Percentiles rank a stretch among this genome's conserved stretches.
These are phyloP conservation scores for Helicocarpus griseus DNA, from an alignment of 2,329 filamentous ascomycete species.

Conservation along the genomic window DNA sequence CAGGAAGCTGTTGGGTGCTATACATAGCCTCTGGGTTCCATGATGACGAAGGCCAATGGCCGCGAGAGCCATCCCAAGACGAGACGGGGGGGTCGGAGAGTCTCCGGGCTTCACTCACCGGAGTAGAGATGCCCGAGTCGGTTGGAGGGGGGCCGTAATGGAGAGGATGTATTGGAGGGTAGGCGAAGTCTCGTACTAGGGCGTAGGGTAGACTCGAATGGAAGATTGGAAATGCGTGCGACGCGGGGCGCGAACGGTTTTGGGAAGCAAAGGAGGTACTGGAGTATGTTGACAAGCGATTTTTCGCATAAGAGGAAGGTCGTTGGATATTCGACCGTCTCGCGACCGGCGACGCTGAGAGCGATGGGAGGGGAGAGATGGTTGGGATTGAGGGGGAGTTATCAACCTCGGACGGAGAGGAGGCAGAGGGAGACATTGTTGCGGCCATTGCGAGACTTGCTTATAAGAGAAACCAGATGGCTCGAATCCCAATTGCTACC, in stretches of 20 bases:
- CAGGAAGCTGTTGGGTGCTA: slow-evolving; percentile 62
- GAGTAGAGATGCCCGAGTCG: slow-evolving; percentile 74
- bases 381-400: slow-evolving; percentile 20
- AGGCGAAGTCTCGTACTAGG: slow-evolving; percentile 94
- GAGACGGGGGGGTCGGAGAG: slow-evolving; percentile 72
- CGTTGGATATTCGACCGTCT: slow-evolving; percentile 53
- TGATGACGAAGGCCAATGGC: slow-evolving; percentile 45
- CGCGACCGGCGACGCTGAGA: slow-evolving; percentile 41
- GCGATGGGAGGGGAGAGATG: slow-evolving; percentile 31
- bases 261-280: slow-evolving; percentile 50
- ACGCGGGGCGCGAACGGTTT: slow-evolving; percentile 64
- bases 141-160: slow-evolving; percentile 87
- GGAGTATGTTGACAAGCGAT: slow-evolving; percentile 77
- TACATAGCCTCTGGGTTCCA: slow-evolving; percentile 42
- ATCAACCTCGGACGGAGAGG: slow-evolving; percentile 21
- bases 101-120: slow-evolving; percentile 66
- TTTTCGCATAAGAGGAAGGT: slow-evolving; percentile 70
- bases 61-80: slow-evolving; percentile 61
- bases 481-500: not conserved
- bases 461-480: not conserved
- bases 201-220: slow-evolving; percentile 79
- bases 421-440: slow-evolving; percentile 28
- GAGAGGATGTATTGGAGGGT: slow-evolving; percentile 68
- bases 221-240: slow-evolving; percentile 72
- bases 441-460: slow-evolving; percentile 18